A percentile compares a stretch with the other conserved stretches of the same genome.
Evolutionary conservation across 192 early-diverging fungal genomes (phyloP).

Genomic region (Pilobolus umbonatus): DNA sequence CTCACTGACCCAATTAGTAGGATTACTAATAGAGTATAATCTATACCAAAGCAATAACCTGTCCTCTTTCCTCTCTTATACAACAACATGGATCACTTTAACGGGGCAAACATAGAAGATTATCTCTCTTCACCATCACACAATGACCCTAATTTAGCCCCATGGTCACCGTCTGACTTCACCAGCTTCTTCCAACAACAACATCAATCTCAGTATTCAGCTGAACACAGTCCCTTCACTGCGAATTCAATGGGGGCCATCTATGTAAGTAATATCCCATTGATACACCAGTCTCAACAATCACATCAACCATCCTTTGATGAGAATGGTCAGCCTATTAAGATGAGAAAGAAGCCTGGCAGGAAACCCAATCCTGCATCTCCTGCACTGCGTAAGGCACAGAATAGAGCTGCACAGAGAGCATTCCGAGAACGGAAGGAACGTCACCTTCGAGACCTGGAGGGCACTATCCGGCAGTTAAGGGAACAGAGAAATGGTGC

Average conservation of each 20-base stretch:
- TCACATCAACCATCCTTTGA: conserved; percentile 9
- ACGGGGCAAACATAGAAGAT: not conserved
- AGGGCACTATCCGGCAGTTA: conserved; percentile 65
- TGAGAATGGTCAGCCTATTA: conserved; percentile 32
- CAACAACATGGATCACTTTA: not conserved
- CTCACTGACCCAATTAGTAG: no score
- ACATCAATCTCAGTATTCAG: not conserved
- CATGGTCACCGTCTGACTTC: not conserved
- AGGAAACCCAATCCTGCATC: conserved; percentile 57
- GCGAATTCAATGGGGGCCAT: not conserved
- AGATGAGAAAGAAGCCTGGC: conserved; percentile 54
- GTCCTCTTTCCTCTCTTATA: conserved; percentile 1
- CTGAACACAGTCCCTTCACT: not conserved
- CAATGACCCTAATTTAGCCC: not conserved
- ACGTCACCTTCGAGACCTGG: conserved; percentile 69
- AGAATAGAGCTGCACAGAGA: conserved; percentile 86
- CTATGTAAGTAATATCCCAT: conserved; percentile 10
- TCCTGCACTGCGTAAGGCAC: conserved; percentile 61
- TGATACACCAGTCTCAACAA: not conserved
- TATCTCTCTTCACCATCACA: not conserved
- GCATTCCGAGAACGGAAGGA: conserved; percentile 89
- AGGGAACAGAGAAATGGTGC: conserved; percentile 53
- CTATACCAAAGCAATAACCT: conserved; percentile 3
- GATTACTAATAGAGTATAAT: no score
- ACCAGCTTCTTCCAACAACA: not conserved